phyloP scores from a whole-genome alignment of 495 filamentous ascomycete genomes.

The Arthonia radiata region DNA sequence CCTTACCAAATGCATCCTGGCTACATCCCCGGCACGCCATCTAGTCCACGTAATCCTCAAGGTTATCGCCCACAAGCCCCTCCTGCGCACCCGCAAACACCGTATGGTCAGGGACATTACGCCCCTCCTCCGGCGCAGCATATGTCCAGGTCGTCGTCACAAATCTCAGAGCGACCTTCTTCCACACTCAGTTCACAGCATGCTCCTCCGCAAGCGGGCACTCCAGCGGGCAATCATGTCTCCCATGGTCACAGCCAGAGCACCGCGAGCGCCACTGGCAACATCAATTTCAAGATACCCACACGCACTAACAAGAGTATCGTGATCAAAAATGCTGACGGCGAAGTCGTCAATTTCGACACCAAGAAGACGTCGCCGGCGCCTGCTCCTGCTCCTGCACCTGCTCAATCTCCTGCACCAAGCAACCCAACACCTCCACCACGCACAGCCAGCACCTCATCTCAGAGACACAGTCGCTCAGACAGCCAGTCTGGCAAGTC shows the following conservation, averaged over 20 bases:
- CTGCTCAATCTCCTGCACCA: slow-evolving; percentile 22
- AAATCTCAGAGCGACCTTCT: slow-evolving; percentile 52
- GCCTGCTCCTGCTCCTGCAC: slow-evolving; percentile 20
- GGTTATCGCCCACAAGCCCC: slow-evolving; percentile 12
- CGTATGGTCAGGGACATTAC: slow-evolving; percentile 25
- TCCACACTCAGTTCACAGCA: slow-evolving; percentile 53
- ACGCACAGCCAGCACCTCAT: slow-evolving; percentile 24
- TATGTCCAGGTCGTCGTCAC: slow-evolving; percentile 67
- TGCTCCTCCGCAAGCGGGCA: slow-evolving; percentile 28
- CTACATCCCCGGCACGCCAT: too few relatives aligned
- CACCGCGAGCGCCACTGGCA: slow-evolving; percentile 25
- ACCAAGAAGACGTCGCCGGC: slow-evolving; percentile 27
- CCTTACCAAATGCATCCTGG: slow-evolving; percentile 21
- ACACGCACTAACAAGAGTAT: slow-evolving; percentile 28
- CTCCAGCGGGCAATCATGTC: slow-evolving; percentile 23
- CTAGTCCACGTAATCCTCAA: slow-evolving; percentile 9
- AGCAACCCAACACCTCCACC: slow-evolving; percentile 37
- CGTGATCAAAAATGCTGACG: slow-evolving; percentile 53
- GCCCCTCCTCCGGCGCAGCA: slow-evolving; percentile 28
- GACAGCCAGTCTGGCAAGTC: slow-evolving; percentile 38
- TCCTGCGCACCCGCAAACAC: slow-evolving; percentile 15
- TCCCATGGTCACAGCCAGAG: slow-evolving; percentile 33
- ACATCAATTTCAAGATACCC: slow-evolving; percentile 27
- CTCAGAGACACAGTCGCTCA: slow-evolving; percentile 24
- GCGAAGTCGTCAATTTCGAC: slow-evolving; percentile 36